Evolutionary conservation across 345 rosid species (phyloP).

Genomic region (Mallotus nudiflorus): DNA sequence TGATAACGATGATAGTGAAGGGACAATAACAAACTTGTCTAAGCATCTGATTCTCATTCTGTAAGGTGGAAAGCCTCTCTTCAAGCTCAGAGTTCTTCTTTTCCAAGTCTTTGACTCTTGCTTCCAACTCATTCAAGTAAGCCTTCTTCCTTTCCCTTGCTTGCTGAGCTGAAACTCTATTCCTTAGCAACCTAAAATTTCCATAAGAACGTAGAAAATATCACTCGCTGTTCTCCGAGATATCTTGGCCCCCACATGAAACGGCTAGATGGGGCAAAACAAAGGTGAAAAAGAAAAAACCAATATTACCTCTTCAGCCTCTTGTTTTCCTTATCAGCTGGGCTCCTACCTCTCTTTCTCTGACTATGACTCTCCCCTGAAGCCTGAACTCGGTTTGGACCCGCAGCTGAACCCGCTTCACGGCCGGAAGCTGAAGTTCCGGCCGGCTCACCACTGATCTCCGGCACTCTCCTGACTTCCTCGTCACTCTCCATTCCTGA

Average conservation of each 20-base stretch:
- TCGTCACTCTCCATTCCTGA: slow-evolving; percentile 94
- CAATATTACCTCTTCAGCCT: slow-evolving; percentile 69
- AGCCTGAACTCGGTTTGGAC: slow-evolving; percentile 46
- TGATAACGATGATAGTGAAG: neutral
- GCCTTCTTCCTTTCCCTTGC: slow-evolving; percentile 98
- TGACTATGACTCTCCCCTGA: slow-evolving; percentile 61
- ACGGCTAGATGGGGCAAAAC: neutral
- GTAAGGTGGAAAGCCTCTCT: slow-evolving; percentile 85
- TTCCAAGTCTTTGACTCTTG: slow-evolving; percentile 80
- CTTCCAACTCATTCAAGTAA: slow-evolving; percentile 77
- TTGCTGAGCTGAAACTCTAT: slow-evolving; percentile 99
- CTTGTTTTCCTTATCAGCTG: slow-evolving; percentile 92
- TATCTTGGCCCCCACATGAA: neutral
- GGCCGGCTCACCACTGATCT: slow-evolving; percentile 63
- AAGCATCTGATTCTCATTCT: slow-evolving; percentile 98
- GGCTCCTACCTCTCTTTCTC: slow-evolving; percentile 79
- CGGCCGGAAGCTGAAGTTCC: slow-evolving; percentile 50
- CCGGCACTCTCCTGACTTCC: slow-evolving; percentile 95
- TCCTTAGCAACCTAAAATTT: slow-evolving; percentile 81
- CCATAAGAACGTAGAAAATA: too few relatives aligned
- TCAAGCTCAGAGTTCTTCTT: slow-evolving; percentile 89
- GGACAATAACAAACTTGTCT: slow-evolving; percentile 60
- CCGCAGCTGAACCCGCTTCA: slow-evolving; percentile 44
- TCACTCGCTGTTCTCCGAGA: too few relatives aligned
- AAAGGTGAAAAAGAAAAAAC: too few relatives aligned